Base-by-base conservation (phyloP, 208 protist genomes). In the Herpetomonas samuelpessoai region DNA sequence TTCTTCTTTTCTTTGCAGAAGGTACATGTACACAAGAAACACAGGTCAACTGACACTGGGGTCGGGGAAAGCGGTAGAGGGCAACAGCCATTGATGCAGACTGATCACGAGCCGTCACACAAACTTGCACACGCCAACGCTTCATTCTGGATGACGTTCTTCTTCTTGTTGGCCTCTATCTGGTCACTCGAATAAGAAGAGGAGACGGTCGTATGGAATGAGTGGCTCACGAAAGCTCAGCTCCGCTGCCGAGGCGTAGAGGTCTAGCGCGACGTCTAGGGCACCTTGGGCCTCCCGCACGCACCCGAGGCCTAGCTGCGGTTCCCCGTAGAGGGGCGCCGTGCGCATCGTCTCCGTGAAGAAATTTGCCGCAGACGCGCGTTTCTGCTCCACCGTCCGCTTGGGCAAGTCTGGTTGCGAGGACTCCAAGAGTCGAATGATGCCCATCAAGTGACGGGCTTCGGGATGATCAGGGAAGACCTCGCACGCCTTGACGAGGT, bases 221-320 rank as follows among this genome's bases (percentile, higher is more conserved):
- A 90, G 65, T 2, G 86, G 80, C 27, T 77, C 74, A 2, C 65
- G 62, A 31, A 53, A 48, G 22, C 56, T 65, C 38, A 90, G 63
- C 65, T 88, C 75, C 21, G 82, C 65, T 0, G 82, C 86, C 1
- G 80, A 80, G n/a, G 80, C 56, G 60, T 81, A 81, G 50, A 83
- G 79, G 35, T 86, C 78, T 7, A 84, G 62, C 35, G 76, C 82
- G 41, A 84, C 66, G 31, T 76, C 68, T 27, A 62, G 57, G 29
- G 74, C 76, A 0, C 83, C 82, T 38, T 87, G 79, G 44, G 74
- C 80, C 73, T 89, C 81, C 1, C 76, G 67, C 39, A 86, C 79
- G 26, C 71, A 61, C 22, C 86, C 86, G 39, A 86, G 71, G 14
- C 82, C 82, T 16, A 79, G 55, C 59, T 90, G 80, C 10, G 80